Conservation (phyloP, 805 yeast species). For the Candida stauntonica region DNA sequence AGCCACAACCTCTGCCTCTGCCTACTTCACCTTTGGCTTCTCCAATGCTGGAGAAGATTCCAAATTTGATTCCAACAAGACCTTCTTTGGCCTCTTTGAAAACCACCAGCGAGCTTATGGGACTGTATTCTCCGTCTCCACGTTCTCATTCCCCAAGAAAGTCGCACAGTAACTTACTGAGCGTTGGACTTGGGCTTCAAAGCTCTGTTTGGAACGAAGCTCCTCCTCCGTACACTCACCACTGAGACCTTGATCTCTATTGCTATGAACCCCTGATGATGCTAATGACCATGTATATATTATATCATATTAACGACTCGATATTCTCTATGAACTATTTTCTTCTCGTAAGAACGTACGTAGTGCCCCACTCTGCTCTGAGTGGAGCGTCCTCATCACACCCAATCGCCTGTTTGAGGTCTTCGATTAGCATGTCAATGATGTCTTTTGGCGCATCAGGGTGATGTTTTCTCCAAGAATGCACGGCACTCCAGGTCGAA, state of each 20-base stretch:
- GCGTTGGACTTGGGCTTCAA: slow-evolving; percentile 21
- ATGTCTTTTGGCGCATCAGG: background rate
- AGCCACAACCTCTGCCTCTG: background rate
- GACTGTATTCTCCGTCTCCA: slow-evolving; percentile 12
- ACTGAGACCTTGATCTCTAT: slow-evolving; percentile 2
- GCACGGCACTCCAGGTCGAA: background rate
- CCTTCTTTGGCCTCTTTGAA: slow-evolving; percentile 19
- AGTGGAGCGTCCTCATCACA: slow-evolving; percentile 40
- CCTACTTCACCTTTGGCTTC: slow-evolving; percentile 8
- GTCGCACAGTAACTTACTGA: slow-evolving; percentile 22
- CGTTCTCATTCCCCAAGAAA: slow-evolving; percentile 24
- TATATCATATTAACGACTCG: too few relatives aligned
- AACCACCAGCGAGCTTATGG: slow-evolving; percentile 7
- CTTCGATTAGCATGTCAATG: slow-evolving; percentile 26
- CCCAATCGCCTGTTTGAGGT: slow-evolving; percentile 37
- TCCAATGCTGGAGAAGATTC: slow-evolving; percentile 18
- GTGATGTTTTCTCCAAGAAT: background rate
- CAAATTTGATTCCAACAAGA: slow-evolving; percentile 4
- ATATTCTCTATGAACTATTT: too few relatives aligned
- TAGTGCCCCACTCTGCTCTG: slow-evolving; percentile 52
- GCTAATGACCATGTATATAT: too few relatives aligned
- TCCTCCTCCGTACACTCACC: slow-evolving; percentile 17
- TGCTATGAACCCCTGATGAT: too few relatives aligned
- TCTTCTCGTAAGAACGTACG: slow-evolving; percentile 43
- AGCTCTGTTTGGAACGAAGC: slow-evolving; percentile 15